Evolutionary conservation across 805 yeast species (phyloP), one percentile per base, ranked within the genome.

Genomic region (Ogataea haglerorum): DNA sequence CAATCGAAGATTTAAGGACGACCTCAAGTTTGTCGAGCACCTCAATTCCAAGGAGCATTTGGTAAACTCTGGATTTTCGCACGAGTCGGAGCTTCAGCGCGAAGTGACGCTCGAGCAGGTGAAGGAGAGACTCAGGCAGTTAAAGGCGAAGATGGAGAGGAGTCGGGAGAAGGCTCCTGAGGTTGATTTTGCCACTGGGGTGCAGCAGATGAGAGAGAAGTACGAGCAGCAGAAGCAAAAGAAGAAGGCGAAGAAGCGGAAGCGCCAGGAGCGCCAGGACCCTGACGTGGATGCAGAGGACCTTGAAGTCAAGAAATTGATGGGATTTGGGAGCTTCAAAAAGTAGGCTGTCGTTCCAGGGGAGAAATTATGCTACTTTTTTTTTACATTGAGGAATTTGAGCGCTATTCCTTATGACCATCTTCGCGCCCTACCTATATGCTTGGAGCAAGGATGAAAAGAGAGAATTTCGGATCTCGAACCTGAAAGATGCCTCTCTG

Each of bases 1-100:
- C 61, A 77, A 82, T 47, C 60, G 86, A 43, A 82, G 91, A 2
- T 91, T 78, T 64, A 80, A 88, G 55, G 97, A 93, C 58, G 83
- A 85, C 42, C 64, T 88, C 50, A 84, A 88, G 46, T 79, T 80
- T 57, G 71, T 87, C 3, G 95, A 90, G 56, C 98, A 93, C 64
- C 67, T 87, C 55, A 88, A 86, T 55, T 78, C 88, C 26, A 80
- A 79, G 25, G 81, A 74, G 45, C 98, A 85, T 61, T 54, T 72
- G 28, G 57, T 64, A 4, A 70, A 67, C 42, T 69, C 72, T 42
- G 73, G 61, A 2, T 52, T 61, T 30, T 42, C 41, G 5, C 39
- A 43, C 19, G 53, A 50, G 4, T 34, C 39, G 8, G 42, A 46
- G 25, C 35, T 42, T 5, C 60, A 61, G 22, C 70, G 65, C 29